Conservation (phyloP, 129 eudicot species). For the Sambucus nigra region DNA sequence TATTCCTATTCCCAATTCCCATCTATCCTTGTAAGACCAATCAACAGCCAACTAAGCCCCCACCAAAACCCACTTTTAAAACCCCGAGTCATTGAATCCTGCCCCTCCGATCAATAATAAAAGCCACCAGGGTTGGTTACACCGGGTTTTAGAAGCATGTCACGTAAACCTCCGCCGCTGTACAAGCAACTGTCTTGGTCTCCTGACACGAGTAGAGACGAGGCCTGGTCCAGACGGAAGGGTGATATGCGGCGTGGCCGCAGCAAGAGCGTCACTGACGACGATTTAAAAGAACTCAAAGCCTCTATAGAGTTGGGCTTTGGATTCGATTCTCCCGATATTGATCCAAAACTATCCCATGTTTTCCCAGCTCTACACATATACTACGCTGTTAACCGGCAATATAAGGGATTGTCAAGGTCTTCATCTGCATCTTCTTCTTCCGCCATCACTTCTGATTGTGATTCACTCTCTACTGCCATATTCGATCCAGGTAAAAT, state of each 20-base stretch:
- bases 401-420: slow-evolving; percentile 35
- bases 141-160: too few species aligned
- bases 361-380: slow-evolving; percentile 74
- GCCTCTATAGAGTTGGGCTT: slow-evolving; percentile 80
- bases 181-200: slow-evolving; percentile 58
- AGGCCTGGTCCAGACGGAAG: slow-evolving; percentile 47
- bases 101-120: too few species aligned
- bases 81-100: too few species aligned
- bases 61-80: too few species aligned
- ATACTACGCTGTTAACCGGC: slow-evolving; percentile 51
- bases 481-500: slow-evolving; percentile 46
- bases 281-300: slow-evolving; percentile 67
- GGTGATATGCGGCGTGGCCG: slow-evolving; percentile 22
- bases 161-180: slow-evolving; percentile 13
- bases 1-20: too few species aligned
- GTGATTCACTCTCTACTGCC: slow-evolving; percentile 14
- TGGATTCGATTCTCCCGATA: slow-evolving; percentile 41
- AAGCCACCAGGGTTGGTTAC: too few species aligned
- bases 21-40: too few species aligned
- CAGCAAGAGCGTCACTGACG: slow-evolving; percentile 36
- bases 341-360: slow-evolving; percentile 48
- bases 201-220: slow-evolving; percentile 44
- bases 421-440: slow-evolving; percentile 27
- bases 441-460: slow-evolving; percentile 18
- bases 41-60: too few species aligned